phyloP scores from a whole-genome alignment of 2,329 filamentous ascomycete genomes.

The Aspergillus sp. region DNA sequence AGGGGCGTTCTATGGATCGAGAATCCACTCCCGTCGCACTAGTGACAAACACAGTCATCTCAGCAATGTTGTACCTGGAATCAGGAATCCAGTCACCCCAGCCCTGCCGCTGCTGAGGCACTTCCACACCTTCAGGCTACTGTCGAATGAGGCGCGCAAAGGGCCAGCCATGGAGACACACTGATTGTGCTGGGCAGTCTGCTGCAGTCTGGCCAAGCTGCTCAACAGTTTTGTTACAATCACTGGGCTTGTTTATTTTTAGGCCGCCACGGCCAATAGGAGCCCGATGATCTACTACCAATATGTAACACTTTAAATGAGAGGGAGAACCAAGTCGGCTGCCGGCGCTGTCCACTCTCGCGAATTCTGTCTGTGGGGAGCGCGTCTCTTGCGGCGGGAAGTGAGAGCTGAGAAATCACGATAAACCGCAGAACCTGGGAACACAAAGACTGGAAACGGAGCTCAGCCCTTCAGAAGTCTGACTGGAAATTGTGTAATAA shows the following conservation, averaged over 20 bases:
- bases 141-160: slow-evolving; percentile 5
- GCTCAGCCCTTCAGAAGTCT: neutral
- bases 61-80: slow-evolving; percentile 12
- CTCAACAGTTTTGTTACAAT: slow-evolving; percentile 7
- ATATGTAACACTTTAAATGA: slow-evolving; percentile 23
- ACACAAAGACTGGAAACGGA: neutral
- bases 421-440: neutral
- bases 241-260: slow-evolving; percentile 21
- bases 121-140: neutral
- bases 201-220: neutral
- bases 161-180: neutral
- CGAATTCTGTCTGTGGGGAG: neutral
- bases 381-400: too few species aligned
- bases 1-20: slow-evolving; percentile 11
- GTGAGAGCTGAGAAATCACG: neutral
- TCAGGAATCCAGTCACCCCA: neutral
- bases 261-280: slow-evolving; percentile 18
- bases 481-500: slow-evolving; percentile 15
- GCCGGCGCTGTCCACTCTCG: neutral
- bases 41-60: slow-evolving; percentile 26
- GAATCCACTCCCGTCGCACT: slow-evolving; percentile 26
- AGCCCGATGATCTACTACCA: slow-evolving; percentile 21
- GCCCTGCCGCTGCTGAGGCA: neutral
- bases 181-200: neutral
- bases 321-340: slow-evolving; percentile 17